Conservation (phyloP, 176 grass and related monocot species). For the Oryza punctata region DNA sequence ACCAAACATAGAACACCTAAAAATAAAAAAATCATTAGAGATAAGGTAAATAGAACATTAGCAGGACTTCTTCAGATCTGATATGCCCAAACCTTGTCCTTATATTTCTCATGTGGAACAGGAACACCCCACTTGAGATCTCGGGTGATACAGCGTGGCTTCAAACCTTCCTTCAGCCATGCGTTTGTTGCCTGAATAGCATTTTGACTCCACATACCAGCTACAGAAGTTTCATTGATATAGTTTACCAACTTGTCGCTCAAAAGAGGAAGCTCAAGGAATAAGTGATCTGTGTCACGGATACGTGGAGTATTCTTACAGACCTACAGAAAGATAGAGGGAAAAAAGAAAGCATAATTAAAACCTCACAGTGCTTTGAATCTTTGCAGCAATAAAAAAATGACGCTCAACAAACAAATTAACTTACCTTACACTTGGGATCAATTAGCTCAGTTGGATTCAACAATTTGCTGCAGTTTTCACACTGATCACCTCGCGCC, state of each 20-base stretch:
- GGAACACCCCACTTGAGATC: constrained; percentile 99
- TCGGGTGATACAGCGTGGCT: constrained; percentile 89
- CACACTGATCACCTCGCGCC: constrained; percentile 94
- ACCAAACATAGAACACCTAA: constrained; percentile 99
- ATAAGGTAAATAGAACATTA: constrained; percentile 28
- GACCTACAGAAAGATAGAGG: constrained; percentile 50
- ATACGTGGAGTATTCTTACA: constrained; percentile 76
- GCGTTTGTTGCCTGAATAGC: constrained; percentile 96
- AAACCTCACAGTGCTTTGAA: neutral
- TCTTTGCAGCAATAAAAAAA: constrained; percentile 11
- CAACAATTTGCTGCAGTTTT: constrained; percentile 89
- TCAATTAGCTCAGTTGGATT: constrained; percentile 91
- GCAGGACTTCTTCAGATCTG: constrained; percentile 13
- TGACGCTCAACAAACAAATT: neutral
- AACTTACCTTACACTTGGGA: constrained; percentile 89
- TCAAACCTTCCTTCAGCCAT: constrained; percentile 98
- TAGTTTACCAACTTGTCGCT: constrained; percentile 82
- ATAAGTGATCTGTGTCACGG: constrained; percentile 94
- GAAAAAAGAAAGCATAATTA: neutral
- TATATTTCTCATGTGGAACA: constrained; percentile 94
- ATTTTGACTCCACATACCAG: constrained; percentile 97
- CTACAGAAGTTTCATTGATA: constrained; percentile 80
- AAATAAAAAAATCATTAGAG: constrained; percentile 19
- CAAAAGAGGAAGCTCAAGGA: constrained; percentile 89
- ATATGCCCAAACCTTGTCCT: constrained; percentile 72